A percentile compares a stretch with the other conserved stretches of the same genome.
phyloP scores from a whole-genome alignment of 2,329 filamentous ascomycete species.

The Cytospora chrysosperma region DNA sequence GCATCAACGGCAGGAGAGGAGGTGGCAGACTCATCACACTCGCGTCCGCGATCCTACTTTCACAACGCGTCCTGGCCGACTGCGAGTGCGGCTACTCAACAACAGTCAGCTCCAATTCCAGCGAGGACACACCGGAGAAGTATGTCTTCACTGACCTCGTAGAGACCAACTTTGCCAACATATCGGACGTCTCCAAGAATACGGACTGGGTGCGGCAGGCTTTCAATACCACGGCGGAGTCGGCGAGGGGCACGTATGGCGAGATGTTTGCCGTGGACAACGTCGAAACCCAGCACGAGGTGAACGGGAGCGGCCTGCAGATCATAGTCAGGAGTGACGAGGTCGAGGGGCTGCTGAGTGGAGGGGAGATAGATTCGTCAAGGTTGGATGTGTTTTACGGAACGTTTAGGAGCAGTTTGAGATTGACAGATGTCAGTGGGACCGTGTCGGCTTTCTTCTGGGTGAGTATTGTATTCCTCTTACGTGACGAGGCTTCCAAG shows the following conservation, averaged over 20 bases:
- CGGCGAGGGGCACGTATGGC: constrained; percentile 62
- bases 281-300: constrained; percentile 50
- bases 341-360: constrained; percentile 54
- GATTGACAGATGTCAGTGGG: constrained; percentile 57
- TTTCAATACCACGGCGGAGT: constrained; percentile 62
- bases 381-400: constrained; percentile 67
- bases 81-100: constrained; percentile 75
- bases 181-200: constrained; percentile 47
- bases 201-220: constrained; percentile 65
- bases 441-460: constrained; percentile 82
- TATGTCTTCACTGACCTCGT: constrained; percentile 65
- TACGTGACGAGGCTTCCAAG: not conserved
- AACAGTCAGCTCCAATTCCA: constrained; percentile 41
- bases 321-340: constrained; percentile 52
- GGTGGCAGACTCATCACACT: not conserved
- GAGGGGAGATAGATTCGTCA: constrained; percentile 62
- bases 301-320: constrained; percentile 52
- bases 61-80: constrained; percentile 37
- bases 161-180: constrained; percentile 69
- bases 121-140: constrained; percentile 29
- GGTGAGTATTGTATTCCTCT: constrained; percentile 44
- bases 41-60: constrained; percentile 23
- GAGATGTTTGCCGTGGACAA: constrained; percentile 61
- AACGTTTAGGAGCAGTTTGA: constrained; percentile 67
- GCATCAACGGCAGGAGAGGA: not conserved